Evolutionary conservation across 129 eudicot genomes (phyloP).

Genomic region (Daucus carota): DH1_v3.0 NC_030383.2:1568001-1568500

Average conservation of each 20-base stretch:
- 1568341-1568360: not conserved
- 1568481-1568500: too few species aligned
- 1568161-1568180: too few species aligned
- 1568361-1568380: too few species aligned
- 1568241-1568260: not conserved
- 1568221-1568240: not conserved
- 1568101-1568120: not conserved
- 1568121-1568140: not conserved
- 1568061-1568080: constrained; percentile 89
- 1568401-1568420: not conserved
- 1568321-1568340: too few species aligned
- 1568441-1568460: too few species aligned
- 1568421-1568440: not conserved
- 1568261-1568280: too few species aligned
- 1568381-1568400: too few species aligned
- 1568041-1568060: constrained; percentile 93
- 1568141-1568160: too few species aligned
- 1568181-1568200: too few species aligned
- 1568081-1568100: constrained; percentile 64
- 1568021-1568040: constrained; percentile 71
- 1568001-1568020: constrained; percentile 62
- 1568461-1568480: too few species aligned
- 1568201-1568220: not conserved
- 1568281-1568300: not conserved
- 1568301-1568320: not conserved